These are phyloP conservation scores for Ramularia collo-cygni DNA, from an alignment of 2,329 filamentous ascomycete species.

Conservation along the genomic window DNA sequence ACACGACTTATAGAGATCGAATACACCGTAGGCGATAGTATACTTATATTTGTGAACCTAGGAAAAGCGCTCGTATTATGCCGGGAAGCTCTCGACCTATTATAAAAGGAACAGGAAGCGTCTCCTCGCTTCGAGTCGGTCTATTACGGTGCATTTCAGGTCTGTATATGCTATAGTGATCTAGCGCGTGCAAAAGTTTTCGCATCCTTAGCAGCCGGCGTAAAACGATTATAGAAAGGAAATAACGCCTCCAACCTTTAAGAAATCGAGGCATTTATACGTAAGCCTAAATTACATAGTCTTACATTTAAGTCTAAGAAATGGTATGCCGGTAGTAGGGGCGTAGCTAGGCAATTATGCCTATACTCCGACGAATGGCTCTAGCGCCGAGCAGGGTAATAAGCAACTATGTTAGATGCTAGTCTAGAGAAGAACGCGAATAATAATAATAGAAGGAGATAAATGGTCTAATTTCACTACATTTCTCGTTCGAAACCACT, in stretches of 20 bases:
- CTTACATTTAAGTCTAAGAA: not conserved
- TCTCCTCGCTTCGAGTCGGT: not conserved
- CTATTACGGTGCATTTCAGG: constrained; percentile 2
- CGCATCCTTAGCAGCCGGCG: not conserved
- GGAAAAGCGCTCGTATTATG: not conserved
- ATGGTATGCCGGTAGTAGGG: not conserved
- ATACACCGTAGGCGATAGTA: not conserved
- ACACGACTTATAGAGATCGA: not conserved
- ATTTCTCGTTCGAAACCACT: too few relatives aligned
- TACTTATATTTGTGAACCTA: not conserved
- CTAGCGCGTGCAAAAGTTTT: not conserved
- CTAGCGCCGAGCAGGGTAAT: not conserved
- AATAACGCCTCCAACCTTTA: not conserved
- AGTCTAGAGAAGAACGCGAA: too few relatives aligned
- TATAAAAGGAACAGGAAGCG: not conserved
- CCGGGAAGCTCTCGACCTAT: not conserved
- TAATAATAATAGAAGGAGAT: too few relatives aligned
- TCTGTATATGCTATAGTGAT: constrained; percentile 2
- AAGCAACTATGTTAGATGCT: too few relatives aligned
- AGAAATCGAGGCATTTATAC: not conserved
- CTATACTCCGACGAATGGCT: not conserved
- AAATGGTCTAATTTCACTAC: too few relatives aligned
- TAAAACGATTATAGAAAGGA: not conserved
- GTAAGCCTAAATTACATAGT: not conserved
- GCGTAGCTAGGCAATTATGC: too few relatives aligned